Base-by-base conservation (phyloP, 2,329 filamentous ascomycete species). In the Calcarisporium arbuscula region DNA sequence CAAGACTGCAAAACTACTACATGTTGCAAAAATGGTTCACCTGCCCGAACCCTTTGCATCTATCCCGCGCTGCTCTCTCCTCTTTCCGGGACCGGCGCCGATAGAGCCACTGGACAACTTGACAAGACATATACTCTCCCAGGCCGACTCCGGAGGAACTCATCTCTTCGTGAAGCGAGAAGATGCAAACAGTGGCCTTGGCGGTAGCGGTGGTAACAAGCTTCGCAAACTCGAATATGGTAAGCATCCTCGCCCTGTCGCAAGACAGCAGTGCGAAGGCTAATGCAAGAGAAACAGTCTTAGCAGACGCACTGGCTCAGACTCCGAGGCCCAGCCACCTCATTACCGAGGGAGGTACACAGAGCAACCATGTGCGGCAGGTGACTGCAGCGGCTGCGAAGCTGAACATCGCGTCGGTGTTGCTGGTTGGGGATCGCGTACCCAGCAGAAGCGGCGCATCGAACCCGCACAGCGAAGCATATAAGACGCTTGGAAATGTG, bases 221-320 rank as follows among this genome's bases (percentile, higher is more conserved):
- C 29, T 38, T n/a, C 35, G 35, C 30, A 38, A 38, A 25, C 26
- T 38, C 12, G 35, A 38, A 19, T 38, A 38, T 12, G 35, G 30
- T 32, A 19, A 11, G 30, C 12, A 14, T 18, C 3, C 5, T 14
- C 22, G 14, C 14, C 10, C 14, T 9, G 14, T 9, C 14, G 22
- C 10, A 25, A 25, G 22, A 10, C 10, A 4, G 22, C 4, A 10
- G 10, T 10, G 22, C 10, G 22, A 25, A 9, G 22, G 14, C 22
- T 10, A 25, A 4, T 25, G 3, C 10, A 25, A 10, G 10, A 10
- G 10, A 4, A 25, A 25, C n/a, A 32, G 30, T 38, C 15, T 10
- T 38, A 8, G 35, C 35, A 15, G 35, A 38, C 12, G 35, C 35
- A 4, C 23, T 33, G 10, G 22, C 30, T 3, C 22, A 38, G 21